Evolutionary conservation across 768 basidiomycete species (phyloP).

Genomic region (Chiua virens): DNA sequence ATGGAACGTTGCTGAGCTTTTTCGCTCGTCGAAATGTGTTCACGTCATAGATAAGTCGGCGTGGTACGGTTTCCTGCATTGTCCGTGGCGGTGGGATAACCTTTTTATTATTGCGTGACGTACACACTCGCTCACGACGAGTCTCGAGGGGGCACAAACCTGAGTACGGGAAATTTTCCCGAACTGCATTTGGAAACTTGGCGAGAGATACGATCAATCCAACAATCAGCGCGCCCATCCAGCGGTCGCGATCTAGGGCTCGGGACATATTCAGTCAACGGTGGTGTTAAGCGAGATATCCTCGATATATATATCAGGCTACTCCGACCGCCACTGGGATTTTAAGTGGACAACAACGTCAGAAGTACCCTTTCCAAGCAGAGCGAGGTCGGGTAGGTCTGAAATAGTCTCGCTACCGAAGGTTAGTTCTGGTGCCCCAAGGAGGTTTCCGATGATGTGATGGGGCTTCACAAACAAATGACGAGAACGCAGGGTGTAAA

Average conservation of each 20-base stretch:
- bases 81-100: constrained; percentile 14
- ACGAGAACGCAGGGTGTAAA: not conserved
- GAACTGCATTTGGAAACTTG: not conserved
- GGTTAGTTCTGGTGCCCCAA: not conserved
- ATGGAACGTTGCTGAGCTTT: constrained; percentile 9
- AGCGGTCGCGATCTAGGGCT: not conserved
- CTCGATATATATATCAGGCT: not conserved
- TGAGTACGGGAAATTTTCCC: not conserved
- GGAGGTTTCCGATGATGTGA: not conserved
- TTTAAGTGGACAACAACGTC: constrained; percentile 1
- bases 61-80: constrained; percentile 14
- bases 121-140: not conserved
- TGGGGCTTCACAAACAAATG: constrained; percentile 1
- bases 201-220: not conserved
- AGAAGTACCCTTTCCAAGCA: not conserved
- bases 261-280: constrained; percentile 3
- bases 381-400: not conserved
- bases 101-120: not conserved
- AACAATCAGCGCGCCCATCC: not conserved
- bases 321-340: not conserved
- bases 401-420: constrained; percentile 3
- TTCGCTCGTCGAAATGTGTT: constrained; percentile 8
- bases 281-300: not conserved
- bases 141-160: not conserved
- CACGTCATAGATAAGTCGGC: constrained; percentile 29